Evolutionary conservation across 1,284 basidiomycete species (phyloP), one percentile per base, ranked within the genome.

Genomic region (Leucoagaricus sp.): DNA sequence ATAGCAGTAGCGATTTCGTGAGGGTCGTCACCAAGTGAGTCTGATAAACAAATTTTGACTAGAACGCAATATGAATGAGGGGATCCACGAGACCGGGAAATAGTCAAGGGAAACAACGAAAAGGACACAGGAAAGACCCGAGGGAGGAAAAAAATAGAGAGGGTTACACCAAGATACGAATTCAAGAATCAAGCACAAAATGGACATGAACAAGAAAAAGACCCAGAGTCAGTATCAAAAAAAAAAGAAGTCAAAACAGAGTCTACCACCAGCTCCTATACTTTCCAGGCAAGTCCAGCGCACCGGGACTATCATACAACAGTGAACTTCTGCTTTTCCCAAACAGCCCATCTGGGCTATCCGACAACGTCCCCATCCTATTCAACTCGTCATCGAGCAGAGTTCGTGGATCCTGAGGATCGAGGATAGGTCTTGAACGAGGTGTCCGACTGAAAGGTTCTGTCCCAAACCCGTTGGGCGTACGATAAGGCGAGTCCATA

Each of bases 311-410:
- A 60, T 86, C 82, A 62, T 87, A 88, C 59, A 88, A 65, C 59
- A 86, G 62, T 50, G 74, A 72, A 34, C 72, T 73, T 42, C 63
- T 68, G 9, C 68, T 70, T 60, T 76, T 78, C 21, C 81, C 86
- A 67, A 81, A 88, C 50, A 87, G 61, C 0, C 86, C 85, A 0
- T 70, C 74, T 1, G 86, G 86, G 60, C 84, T 87, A 50, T 82
- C 83, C 26, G 76, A 69, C 28, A 71, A 70, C 21, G 69, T 70
- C 12, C 73, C 72, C 55, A 83, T 69, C 51, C 81, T 71, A 47
- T 77, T 79, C 54, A 89, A 70, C 58, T 89, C 87, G 48, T 89
- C 87, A 48, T 88, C 84, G 28, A 89, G 70, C 40, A 89, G 63
- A 33, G 77, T 72, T 19, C 80, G 72, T 4, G 87, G 84, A 67